Evolutionary conservation across 495 filamentous ascomycete genomes (phyloP), one percentile per base, ranked within the genome.

Genomic region (Letharia lupina): DNA sequence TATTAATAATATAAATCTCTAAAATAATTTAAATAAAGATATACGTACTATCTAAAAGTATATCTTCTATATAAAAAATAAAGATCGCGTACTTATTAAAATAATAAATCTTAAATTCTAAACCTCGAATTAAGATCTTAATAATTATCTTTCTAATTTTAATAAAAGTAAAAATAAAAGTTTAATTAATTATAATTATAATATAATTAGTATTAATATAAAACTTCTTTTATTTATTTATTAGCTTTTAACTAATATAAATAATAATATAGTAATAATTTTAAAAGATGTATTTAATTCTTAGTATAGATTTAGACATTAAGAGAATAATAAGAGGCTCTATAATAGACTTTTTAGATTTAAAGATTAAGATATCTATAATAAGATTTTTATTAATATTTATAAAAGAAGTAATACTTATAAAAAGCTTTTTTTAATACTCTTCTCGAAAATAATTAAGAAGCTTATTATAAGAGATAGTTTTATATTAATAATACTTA

Each of bases 381-480:
- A 33, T 33, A 56, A 15, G 4, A 8, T 39, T 8, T 39, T 39
- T 28, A 0, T 1, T 28, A 28, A 1, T 28, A 28, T 28, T 28
- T 28, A 28, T 28, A 28, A 28, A 28, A 28, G 23, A 28, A 28
- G 23, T 28, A 28, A 28, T 28, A 28, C 23, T 8, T 56, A 12
- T 8, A 15, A 18, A 33, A 33, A 4, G 8, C 31, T 56, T 33
- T n/a, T 58, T 58, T n/a, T 33, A 58, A 11, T 33, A 58, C 12
- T 58, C 20, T 4, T 18, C 12, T 10, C 23, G 23, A 2, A 62
- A 20, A 62, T 44, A 48, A 18, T 4, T 48, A 28, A 62, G 48
- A 48, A 62, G 45, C 33, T 44, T 47, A 62, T 62, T 62, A 28
- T 28, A 10, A 62, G 40, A 62, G 40, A 33, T 45, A 15, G 3